Percentiles rank a stretch among this genome's conserved stretches.
phyloP scores from a whole-genome alignment of 495 filamentous ascomycete genomes.

The Aspergillus asperescens region DNA sequence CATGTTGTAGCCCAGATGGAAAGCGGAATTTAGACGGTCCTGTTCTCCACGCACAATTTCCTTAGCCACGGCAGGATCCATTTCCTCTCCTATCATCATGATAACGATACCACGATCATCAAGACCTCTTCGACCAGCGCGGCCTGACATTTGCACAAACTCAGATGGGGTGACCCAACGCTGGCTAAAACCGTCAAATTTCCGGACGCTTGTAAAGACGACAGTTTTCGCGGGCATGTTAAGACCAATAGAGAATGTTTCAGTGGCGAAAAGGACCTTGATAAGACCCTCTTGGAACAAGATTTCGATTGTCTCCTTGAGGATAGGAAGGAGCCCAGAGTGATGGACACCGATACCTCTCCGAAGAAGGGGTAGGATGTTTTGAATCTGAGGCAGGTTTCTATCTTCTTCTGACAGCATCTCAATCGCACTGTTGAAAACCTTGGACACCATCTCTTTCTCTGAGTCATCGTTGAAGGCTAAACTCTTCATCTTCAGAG shows the following conservation, averaged over 20 bases:
- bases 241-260: conserved; percentile 96
- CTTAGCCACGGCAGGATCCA: conserved; percentile 90
- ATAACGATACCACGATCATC: conserved; percentile 98
- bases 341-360: conserved; percentile 97
- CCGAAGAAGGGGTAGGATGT: conserved; percentile 83
- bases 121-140: conserved; percentile 91
- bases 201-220: conserved; percentile 92
- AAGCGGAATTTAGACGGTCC: conserved; percentile 93
- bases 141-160: conserved; percentile 97
- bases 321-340: conserved; percentile 87
- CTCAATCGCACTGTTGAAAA: conserved; percentile 86
- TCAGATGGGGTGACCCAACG: conserved; percentile 92
- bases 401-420: conserved; percentile 88
- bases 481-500: conserved; percentile 74
- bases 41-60: conserved; percentile 94
- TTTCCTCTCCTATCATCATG: conserved; percentile 97
- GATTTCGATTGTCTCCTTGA: conserved; percentile 99
- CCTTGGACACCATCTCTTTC: conserved; percentile 88
- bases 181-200: conserved; percentile 79
- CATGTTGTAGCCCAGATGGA: conserved; percentile 99
- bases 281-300: conserved; percentile 97
- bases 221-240: conserved; percentile 99
- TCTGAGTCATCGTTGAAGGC: conserved; percentile 98
- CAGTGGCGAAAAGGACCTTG: conserved; percentile 95
- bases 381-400: conserved; percentile 77